Percentiles rank a stretch among this genome's conserved stretches.
These are phyloP conservation scores for Aspergillus melleus DNA, from an alignment of 2,329 filamentous ascomycete genomes.

Conservation along the genomic window DNA sequence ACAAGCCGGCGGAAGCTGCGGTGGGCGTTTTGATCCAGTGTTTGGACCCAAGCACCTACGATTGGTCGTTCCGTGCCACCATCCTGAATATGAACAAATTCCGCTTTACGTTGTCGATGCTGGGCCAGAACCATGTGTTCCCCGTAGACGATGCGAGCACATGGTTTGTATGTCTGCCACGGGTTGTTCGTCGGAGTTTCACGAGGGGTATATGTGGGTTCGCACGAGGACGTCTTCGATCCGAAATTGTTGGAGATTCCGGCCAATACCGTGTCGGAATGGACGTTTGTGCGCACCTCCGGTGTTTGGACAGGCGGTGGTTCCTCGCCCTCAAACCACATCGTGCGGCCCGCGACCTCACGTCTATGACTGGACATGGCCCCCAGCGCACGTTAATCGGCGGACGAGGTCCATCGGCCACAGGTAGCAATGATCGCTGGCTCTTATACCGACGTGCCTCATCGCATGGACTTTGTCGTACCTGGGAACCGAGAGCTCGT, in stretches of 20 bases:
- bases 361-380: neutral
- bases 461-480: too few species aligned
- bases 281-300: neutral
- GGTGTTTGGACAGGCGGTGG: neutral
- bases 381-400: neutral
- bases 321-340: neutral
- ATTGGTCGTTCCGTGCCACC: neutral
- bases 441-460: neutral
- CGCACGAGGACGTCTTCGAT: neutral
- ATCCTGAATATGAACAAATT: neutral
- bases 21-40: neutral
- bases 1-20: neutral
- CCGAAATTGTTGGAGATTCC: neutral
- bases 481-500: too few species aligned
- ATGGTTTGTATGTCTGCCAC: neutral
- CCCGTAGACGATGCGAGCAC: neutral
- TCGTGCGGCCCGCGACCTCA: neutral
- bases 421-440: neutral
- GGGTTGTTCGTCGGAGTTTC: neutral
- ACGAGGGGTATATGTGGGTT: neutral
- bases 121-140: neutral
- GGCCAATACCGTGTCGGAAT: neutral
- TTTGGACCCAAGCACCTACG: neutral
- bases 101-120: neutral
- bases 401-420: neutral